Conservation (phyloP, 352 stramenopile genomes). For the Pythium aquatile region DNA sequence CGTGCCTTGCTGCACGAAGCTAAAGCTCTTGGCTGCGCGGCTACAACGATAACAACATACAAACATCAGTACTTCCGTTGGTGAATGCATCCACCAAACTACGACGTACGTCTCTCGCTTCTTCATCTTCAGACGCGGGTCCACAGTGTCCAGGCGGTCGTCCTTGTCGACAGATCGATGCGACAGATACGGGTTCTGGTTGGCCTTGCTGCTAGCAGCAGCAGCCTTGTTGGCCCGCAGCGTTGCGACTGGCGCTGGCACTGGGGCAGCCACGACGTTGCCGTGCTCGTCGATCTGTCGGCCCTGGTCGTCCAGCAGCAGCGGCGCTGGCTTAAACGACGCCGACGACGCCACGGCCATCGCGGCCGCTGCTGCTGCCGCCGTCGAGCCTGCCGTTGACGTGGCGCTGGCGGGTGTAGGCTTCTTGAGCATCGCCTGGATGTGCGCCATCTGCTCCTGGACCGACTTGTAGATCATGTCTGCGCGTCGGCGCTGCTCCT, state of each 20-base stretch:
- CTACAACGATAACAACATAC: slow-evolving; percentile 32
- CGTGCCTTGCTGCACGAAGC: slow-evolving; percentile 81
- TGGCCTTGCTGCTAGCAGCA: slow-evolving; percentile 23
- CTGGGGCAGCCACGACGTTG: slow-evolving; percentile 58
- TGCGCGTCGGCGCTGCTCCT: slow-evolving; percentile 61
- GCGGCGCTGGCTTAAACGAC: slow-evolving; percentile 70
- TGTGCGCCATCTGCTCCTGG: slow-evolving; percentile 79
- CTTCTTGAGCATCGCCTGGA: slow-evolving; percentile 62
- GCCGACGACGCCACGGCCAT: not conserved
- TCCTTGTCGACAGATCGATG: slow-evolving; percentile 72
- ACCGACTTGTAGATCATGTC: slow-evolving; percentile 85
- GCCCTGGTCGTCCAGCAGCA: slow-evolving; percentile 77
- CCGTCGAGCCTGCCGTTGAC: not conserved
- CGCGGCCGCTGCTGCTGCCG: not conserved
- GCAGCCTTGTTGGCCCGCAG: slow-evolving; percentile 52
- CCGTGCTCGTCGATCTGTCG: slow-evolving; percentile 73
- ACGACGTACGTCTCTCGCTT: slow-evolving; percentile 77
- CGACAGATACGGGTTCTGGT: slow-evolving; percentile 78
- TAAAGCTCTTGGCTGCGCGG: slow-evolving; percentile 76
- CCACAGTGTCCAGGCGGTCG: slow-evolving; percentile 64
- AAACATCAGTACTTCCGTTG: slow-evolving; percentile 2
- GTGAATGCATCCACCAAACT: not conserved
- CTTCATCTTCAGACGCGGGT: slow-evolving; percentile 70
- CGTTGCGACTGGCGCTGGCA: slow-evolving; percentile 40
- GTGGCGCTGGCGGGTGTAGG: slow-evolving; percentile 25